Percentiles rank a stretch among this genome's conserved stretches.
Evolutionary conservation across 2,329 filamentous ascomycete species (phyloP).

Genomic region (Alternaria sp.): DNA sequence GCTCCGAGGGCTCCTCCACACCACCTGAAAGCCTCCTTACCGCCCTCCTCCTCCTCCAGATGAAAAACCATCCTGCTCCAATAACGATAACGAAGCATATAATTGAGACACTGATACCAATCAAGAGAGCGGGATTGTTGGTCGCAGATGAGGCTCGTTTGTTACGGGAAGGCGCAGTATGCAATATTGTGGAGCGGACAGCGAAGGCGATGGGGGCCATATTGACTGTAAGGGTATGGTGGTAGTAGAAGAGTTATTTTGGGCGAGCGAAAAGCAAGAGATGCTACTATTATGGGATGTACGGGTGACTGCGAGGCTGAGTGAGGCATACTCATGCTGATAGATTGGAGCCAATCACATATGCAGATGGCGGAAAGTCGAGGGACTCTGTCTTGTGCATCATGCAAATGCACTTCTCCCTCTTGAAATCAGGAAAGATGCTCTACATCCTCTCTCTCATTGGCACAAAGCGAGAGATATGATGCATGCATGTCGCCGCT

Average conservation of each 20-base stretch:
- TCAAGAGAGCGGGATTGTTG: too few species aligned
- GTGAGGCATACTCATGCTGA: constrained; percentile 5
- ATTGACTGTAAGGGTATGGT: background rate
- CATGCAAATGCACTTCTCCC: background rate
- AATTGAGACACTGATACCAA: too few species aligned
- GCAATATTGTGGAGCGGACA: background rate
- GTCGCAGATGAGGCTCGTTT: background rate
- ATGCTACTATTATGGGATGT: too few species aligned
- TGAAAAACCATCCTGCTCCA: too few species aligned
- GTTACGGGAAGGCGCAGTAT: background rate
- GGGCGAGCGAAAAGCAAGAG: background rate
- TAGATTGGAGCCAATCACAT: background rate
- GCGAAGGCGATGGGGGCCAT: background rate
- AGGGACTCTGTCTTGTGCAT: background rate
- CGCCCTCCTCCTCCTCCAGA: too few species aligned
- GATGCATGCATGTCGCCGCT: too few species aligned
- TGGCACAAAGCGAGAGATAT: too few species aligned
- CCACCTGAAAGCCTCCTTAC: too few species aligned
- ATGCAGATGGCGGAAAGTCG: background rate
- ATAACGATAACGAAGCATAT: too few species aligned
- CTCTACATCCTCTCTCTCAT: too few species aligned
- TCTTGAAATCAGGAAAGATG: background rate
- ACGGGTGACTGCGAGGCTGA: background rate
- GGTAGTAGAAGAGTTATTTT: background rate
- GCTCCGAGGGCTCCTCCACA: too few species aligned